Conservation (phyloP, 208 protist species). For the Novymonas esmeraldas region DNA sequence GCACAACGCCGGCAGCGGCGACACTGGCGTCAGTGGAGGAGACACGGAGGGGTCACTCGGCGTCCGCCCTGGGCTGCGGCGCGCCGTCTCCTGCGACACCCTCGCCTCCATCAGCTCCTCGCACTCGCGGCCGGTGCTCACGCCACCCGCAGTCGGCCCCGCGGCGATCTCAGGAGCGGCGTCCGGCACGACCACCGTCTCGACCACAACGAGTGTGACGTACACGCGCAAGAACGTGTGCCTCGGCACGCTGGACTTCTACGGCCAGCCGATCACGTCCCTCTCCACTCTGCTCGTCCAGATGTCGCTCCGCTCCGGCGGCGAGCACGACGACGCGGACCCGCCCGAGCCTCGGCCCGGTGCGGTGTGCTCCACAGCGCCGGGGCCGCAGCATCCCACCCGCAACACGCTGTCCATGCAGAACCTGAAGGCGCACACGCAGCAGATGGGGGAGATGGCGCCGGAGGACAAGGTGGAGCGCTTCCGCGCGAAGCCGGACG, state of each 20-base stretch:
- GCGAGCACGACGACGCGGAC: conserved; percentile 27
- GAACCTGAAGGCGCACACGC: conserved; percentile 35
- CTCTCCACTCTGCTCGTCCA: conserved; percentile 34
- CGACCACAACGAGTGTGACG: conserved; percentile 30
- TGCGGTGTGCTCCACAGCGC: conserved; percentile 1
- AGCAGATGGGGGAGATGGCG: conserved; percentile 29
- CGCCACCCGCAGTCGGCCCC: conserved; percentile 7
- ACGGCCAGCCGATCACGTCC: conserved; percentile 34
- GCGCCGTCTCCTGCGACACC: conserved; percentile 21
- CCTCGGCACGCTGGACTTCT: conserved; percentile 26
- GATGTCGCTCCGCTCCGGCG: conserved; percentile 24
- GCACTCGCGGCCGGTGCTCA: conserved; percentile 23
- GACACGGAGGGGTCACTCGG: background rate
- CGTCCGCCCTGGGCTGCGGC: background rate
- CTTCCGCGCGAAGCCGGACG: conserved; percentile 15
- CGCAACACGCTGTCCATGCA: conserved; percentile 35
- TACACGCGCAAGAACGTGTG: conserved; percentile 40
- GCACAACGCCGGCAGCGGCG: background rate
- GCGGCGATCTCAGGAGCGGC: background rate
- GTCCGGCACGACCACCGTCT: conserved; percentile 18
- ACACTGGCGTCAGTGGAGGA: background rate
- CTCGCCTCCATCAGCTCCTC: conserved; percentile 24
- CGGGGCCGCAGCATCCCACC: conserved; percentile 17
- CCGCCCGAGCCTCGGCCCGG: conserved; percentile 1
- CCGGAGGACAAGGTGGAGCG: conserved; percentile 38